phyloP scores from a whole-genome alignment of 2,329 filamentous ascomycete species.

The Microdochium paspali region DNA sequence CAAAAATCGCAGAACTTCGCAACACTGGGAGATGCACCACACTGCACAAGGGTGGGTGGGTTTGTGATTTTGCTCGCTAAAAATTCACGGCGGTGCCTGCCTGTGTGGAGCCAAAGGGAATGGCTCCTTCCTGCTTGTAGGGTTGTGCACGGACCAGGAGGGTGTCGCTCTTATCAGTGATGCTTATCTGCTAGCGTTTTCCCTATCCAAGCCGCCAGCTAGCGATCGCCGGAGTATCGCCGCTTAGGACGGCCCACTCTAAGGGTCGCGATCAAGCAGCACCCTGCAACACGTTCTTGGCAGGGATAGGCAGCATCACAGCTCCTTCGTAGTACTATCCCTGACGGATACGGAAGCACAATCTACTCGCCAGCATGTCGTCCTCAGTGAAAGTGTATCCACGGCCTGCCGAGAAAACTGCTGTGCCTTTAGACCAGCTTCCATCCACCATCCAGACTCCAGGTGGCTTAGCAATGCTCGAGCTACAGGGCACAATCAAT shows the following conservation, averaged over 20 bases:
- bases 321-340: too few species aligned
- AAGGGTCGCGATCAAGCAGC: too few species aligned
- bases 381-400: conserved; percentile 32
- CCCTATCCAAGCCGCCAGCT: background rate
- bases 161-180: background rate
- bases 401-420: conserved; percentile 11
- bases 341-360: background rate
- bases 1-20: conserved; percentile 2
- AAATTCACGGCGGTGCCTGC: conserved; percentile 12
- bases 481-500: conserved; percentile 88
- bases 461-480: conserved; percentile 77
- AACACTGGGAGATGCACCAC: conserved; percentile 1
- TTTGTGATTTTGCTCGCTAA: conserved; percentile 21
- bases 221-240: background rate
- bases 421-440: conserved; percentile 42
- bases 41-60: conserved; percentile 8
- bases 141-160: background rate
- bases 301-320: background rate
- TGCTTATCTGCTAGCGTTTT: too few species aligned
- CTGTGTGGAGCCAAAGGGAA: background rate
- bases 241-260: too few species aligned
- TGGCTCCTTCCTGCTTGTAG: background rate
- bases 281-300: background rate
- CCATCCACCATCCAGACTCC: conserved; percentile 83
- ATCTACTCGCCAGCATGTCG: conserved; percentile 10